phyloP scores from a whole-genome alignment of 306 rosid species.

The Neltuma alba region DNA sequence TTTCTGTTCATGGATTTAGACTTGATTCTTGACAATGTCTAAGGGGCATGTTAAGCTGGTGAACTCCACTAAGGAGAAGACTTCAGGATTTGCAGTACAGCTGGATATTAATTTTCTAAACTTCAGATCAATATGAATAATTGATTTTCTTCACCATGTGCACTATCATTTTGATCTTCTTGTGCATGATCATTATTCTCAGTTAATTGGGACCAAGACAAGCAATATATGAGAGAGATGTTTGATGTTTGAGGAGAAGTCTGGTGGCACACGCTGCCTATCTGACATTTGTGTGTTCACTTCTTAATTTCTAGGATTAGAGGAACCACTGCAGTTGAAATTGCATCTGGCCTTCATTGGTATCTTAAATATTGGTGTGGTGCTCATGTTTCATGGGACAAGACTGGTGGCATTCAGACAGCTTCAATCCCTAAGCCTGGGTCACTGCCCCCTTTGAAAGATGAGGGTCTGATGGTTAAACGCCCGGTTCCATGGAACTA shows the following conservation, averaged over 20 bases:
- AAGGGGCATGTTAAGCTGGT: background rate
- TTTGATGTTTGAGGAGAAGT: no score
- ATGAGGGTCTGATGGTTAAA: conserved; percentile 61
- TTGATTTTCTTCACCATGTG: background rate
- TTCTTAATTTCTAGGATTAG: conserved; percentile 54
- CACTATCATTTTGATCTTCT: conserved; percentile 18
- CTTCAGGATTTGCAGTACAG: background rate
- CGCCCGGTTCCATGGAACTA: conserved; percentile 92
- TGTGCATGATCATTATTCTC: conserved; percentile 9
- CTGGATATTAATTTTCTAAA: background rate
- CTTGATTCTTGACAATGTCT: conserved; percentile 14
- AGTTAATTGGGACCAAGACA: conserved; percentile 15
- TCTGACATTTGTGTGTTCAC: conserved; percentile 26
- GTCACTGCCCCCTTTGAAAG: conserved; percentile 71
- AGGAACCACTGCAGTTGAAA: conserved; percentile 90
- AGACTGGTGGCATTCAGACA: conserved; percentile 86
- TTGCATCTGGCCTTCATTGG: conserved; percentile 92
- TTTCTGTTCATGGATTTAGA: background rate
- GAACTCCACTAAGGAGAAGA: conserved; percentile 14
- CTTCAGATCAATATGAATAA: background rate
- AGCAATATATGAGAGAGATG: background rate
- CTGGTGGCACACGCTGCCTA: no score
- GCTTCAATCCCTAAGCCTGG: conserved; percentile 82
- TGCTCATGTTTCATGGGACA: conserved; percentile 93
- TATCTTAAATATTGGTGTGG: conserved; percentile 91